Percentiles rank a stretch among this genome's conserved stretches.
phyloP scores from a whole-genome alignment of 2,329 filamentous ascomycete species.

The Xylariomycetidae sp. region DNA sequence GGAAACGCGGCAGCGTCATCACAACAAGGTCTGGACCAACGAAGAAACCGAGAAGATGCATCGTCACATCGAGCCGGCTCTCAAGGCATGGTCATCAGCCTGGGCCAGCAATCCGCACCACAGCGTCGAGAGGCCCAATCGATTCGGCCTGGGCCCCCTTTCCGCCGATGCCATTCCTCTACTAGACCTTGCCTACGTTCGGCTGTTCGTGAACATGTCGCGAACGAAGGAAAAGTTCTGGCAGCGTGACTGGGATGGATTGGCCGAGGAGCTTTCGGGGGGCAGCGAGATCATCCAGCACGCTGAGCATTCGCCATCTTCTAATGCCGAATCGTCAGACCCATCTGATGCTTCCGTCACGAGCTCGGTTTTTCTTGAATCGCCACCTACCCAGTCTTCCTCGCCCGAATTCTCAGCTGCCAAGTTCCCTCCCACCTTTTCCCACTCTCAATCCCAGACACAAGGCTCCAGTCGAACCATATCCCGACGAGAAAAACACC shows the following conservation, averaged over 20 bases:
- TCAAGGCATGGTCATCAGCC: conserved; percentile 90
- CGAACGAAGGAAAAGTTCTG: conserved; percentile 90
- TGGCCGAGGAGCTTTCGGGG: conserved; percentile 80
- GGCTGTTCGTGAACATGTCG: conserved; percentile 89
- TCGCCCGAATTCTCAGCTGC: conserved; percentile 41
- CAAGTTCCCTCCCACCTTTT: conserved; percentile 28
- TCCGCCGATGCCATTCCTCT: conserved; percentile 89
- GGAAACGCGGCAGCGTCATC: conserved; percentile 89
- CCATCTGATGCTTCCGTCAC: conserved; percentile 42
- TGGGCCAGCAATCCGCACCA: conserved; percentile 87
- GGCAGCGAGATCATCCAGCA: conserved; percentile 73
- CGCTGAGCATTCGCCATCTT: conserved; percentile 56
- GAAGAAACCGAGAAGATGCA: conserved; percentile 96
- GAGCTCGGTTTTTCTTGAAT: conserved; percentile 45
- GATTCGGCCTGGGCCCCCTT: conserved; percentile 73
- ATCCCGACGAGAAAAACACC: conserved; percentile 75
- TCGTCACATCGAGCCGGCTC: conserved; percentile 84
- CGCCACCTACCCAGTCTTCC: conserved; percentile 47
- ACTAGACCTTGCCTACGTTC: conserved; percentile 85
- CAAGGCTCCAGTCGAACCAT: conserved; percentile 39
- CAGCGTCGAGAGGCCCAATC: conserved; percentile 78
- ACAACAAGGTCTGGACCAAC: conserved; percentile 82
- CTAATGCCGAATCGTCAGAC: conserved; percentile 44
- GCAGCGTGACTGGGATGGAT: conserved; percentile 87
- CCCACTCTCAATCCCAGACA: conserved; percentile 21